Conservation (phyloP, 768 basidiomycete genomes). For the Collybia sordida region DNA sequence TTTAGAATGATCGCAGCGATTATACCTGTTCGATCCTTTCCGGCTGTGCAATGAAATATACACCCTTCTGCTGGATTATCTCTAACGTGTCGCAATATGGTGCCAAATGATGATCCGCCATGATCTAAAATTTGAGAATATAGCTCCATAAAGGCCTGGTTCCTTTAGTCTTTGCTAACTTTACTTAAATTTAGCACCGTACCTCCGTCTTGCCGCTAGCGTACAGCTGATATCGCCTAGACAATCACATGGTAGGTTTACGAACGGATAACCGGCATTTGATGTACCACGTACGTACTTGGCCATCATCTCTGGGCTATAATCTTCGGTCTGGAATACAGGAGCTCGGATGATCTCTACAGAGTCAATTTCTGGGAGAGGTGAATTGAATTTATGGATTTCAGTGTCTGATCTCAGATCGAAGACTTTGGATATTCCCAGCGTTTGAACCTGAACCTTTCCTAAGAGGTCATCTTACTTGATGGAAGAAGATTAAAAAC, state of each 20-base stretch:
- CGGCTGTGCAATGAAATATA: constrained; percentile 82
- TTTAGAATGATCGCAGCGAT: constrained; percentile 71
- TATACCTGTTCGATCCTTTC: constrained; percentile 82
- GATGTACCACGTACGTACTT: constrained; percentile 59
- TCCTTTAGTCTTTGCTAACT: neutral
- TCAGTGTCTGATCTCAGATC: constrained; percentile 82
- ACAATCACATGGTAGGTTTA: constrained; percentile 22
- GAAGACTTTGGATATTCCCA: constrained; percentile 69
- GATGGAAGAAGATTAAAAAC: neutral
- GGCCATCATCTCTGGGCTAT: constrained; percentile 83
- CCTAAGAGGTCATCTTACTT: constrained; percentile 38
- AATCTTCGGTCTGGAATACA: constrained; percentile 72
- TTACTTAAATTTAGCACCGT: neutral
- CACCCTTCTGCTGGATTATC: constrained; percentile 66
- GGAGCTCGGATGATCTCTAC: constrained; percentile 61
- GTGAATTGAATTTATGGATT: constrained; percentile 69
- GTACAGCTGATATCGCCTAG: constrained; percentile 70
- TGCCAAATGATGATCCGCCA: constrained; percentile 66
- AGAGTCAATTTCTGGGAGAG: constrained; percentile 62
- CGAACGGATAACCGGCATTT: constrained; percentile 12
- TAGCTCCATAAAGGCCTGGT: constrained; percentile 75
- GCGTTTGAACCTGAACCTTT: constrained; percentile 49
- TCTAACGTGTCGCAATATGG: constrained; percentile 70
- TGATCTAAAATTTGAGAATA: constrained; percentile 82
- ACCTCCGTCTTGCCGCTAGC: constrained; percentile 82